Evolutionary conservation across 768 basidiomycete genomes (phyloP).

Genomic region (Cystobasidiopsis lactophilus): DNA sequence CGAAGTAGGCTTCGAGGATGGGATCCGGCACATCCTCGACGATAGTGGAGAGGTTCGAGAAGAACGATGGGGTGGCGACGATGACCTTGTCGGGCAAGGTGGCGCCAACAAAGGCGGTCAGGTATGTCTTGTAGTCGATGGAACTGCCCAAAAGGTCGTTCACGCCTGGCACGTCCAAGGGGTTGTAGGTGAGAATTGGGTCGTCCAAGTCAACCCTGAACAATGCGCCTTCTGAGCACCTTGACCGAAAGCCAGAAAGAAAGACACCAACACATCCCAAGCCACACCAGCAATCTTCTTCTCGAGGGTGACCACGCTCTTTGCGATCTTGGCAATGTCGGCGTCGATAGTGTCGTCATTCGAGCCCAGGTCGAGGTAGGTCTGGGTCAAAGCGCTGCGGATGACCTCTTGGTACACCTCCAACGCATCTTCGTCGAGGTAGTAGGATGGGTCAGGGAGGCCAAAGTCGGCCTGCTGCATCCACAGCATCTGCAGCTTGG

Average conservation of each 20-base stretch:
- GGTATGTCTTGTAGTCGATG: conserved; percentile 64
- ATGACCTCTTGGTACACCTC: conserved; percentile 48
- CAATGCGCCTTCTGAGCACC: conserved; percentile 22
- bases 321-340: conserved; percentile 38
- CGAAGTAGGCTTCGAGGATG: conserved; percentile 67
- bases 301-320: conserved; percentile 56
- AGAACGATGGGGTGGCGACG: conserved; percentile 60
- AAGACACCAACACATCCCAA: conserved; percentile 43
- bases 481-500: conserved; percentile 13
- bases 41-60: conserved; percentile 42
- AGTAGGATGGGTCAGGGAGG: conserved; percentile 40
- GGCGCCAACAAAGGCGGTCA: conserved; percentile 55
- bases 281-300: conserved; percentile 50
- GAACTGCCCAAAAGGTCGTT: conserved; percentile 36
- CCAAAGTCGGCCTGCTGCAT: conserved; percentile 13
- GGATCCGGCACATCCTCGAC: conserved; percentile 44
- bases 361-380: conserved; percentile 35
- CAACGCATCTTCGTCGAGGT: conserved; percentile 48
- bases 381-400: conserved; percentile 39
- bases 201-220: conserved; percentile 48
- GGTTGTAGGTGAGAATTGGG: conserved; percentile 75
- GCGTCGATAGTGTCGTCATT: conserved; percentile 3
- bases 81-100: conserved; percentile 53
- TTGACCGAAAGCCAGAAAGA: background rate
- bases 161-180: conserved; percentile 45